Conservation (phyloP, 257 asterid species). For the Jasminum sambac region DNA sequence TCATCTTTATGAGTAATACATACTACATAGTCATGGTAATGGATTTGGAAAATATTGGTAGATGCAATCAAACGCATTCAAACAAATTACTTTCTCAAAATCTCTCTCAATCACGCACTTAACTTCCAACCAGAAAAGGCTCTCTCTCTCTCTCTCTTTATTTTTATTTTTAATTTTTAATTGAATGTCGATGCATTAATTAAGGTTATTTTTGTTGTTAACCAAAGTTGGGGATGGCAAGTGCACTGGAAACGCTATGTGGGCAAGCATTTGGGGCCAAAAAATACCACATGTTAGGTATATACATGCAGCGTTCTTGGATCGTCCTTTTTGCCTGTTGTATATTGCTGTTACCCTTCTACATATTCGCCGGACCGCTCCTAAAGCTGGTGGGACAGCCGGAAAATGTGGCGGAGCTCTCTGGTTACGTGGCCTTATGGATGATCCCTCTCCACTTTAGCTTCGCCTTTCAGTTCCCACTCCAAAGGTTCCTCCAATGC, state of each 20-base stretch:
- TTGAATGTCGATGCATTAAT: no score
- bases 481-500: slow-evolving; percentile 42
- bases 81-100: no score
- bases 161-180: no score
- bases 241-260: slow-evolving; percentile 27
- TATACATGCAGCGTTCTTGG: slow-evolving; percentile 45
- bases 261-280: slow-evolving; percentile 44
- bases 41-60: no score
- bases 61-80: no score
- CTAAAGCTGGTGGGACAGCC: slow-evolving; percentile 39
- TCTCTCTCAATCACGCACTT: no score
- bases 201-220: not conserved
- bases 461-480: slow-evolving; percentile 35
- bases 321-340: slow-evolving; percentile 11
- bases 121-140: no score
- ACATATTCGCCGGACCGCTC: slow-evolving; percentile 31
- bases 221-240: slow-evolving; percentile 41
- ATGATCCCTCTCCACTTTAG: slow-evolving; percentile 39
- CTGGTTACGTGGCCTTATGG: slow-evolving; percentile 35
- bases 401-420: slow-evolving; percentile 34
- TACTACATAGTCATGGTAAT: no score
- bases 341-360: slow-evolving; percentile 33
- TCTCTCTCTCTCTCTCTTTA: no score
- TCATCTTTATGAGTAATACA: no score
- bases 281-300: slow-evolving; percentile 33